Percentiles rank a stretch among this genome's conserved stretches.
Conservation (phyloP, 1,284 basidiomycete species). For the Apiotrichum sp. region DNA sequence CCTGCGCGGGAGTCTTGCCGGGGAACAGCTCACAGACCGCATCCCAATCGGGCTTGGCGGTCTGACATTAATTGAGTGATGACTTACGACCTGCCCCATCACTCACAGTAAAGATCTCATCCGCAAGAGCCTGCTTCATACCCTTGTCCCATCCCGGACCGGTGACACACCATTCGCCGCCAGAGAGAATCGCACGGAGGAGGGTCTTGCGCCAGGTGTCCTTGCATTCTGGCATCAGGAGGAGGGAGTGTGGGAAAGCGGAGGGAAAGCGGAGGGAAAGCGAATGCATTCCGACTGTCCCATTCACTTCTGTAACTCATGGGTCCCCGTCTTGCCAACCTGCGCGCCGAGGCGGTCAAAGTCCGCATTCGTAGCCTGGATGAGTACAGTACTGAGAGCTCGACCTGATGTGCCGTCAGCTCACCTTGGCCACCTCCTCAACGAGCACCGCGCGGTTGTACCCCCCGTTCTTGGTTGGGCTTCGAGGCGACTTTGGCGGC, state of each 20-base stretch:
- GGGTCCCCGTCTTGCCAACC: conserved; percentile 15
- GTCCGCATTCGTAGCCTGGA: conserved; percentile 7
- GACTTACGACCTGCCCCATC: background rate
- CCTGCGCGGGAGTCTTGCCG: conserved; percentile 20
- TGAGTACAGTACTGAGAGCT: too few relatives aligned
- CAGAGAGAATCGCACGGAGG: conserved; percentile 15
- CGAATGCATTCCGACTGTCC: too few relatives aligned
- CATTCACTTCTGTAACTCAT: background rate
- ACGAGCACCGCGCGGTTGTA: conserved; percentile 11
- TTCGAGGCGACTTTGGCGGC: too few relatives aligned
- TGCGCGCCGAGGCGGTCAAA: background rate
- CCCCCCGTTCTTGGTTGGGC: background rate
- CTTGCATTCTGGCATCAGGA: conserved; percentile 15
- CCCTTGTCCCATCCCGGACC: conserved; percentile 12
- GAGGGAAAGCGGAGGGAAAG: background rate
- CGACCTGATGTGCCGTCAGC: background rate
- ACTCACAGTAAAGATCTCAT: conserved; percentile 19
- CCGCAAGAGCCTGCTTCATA: conserved; percentile 18
- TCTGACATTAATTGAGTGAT: conserved; percentile 7
- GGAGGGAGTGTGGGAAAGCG: background rate
- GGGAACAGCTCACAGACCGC: conserved; percentile 11
- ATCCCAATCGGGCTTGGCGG: conserved; percentile 22
- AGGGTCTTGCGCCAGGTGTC: conserved; percentile 36
- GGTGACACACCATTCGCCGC: conserved; percentile 21
- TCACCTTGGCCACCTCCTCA: conserved; percentile 6